Conservation (phyloP, 345 rosid genomes). For the Sisymbrium altissimum region DNA sequence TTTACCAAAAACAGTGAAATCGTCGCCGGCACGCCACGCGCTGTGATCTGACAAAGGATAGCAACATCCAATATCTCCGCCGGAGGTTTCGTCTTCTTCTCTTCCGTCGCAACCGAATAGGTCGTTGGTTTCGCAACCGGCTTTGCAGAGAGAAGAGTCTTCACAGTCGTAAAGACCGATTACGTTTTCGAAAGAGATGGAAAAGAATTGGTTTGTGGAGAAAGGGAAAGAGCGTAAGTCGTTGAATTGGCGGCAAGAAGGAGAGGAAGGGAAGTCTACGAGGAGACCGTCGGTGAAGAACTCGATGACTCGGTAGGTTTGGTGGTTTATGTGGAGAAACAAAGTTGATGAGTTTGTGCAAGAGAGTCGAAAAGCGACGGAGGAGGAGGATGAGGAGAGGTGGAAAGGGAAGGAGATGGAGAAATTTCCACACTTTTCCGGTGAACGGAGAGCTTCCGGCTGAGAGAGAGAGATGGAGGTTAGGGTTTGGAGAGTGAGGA, state of each 20-base stretch:
- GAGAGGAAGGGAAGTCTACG: constrained; percentile 60
- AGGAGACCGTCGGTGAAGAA: constrained; percentile 71
- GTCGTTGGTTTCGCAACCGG: constrained; percentile 59
- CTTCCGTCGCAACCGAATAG: constrained; percentile 60
- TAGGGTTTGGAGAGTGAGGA: constrained; percentile 35
- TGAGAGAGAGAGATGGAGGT: constrained; percentile 34
- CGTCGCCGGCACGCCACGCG: constrained; percentile 56
- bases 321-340: constrained; percentile 47
- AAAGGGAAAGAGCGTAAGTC: constrained; percentile 58
- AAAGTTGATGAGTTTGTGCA: constrained; percentile 62
- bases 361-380: constrained; percentile 48
- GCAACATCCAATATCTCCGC: constrained; percentile 64
- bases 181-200: constrained; percentile 62
- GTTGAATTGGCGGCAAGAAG: constrained; percentile 64
- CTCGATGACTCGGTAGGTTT: constrained; percentile 49
- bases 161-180: constrained; percentile 79
- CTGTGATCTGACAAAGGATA: constrained; percentile 78
- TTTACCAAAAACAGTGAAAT: constrained; percentile 60
- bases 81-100: constrained; percentile 24
- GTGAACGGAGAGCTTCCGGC: constrained; percentile 36
- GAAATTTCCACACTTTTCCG: constrained; percentile 55
- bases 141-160: constrained; percentile 77
- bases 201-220: constrained; percentile 43
- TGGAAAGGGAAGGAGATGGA: constrained; percentile 64
- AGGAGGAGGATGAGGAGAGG: constrained; percentile 49